phyloP scores from a whole-genome alignment of 2,329 filamentous ascomycete species.

The Aspergillus sojae region DNA sequence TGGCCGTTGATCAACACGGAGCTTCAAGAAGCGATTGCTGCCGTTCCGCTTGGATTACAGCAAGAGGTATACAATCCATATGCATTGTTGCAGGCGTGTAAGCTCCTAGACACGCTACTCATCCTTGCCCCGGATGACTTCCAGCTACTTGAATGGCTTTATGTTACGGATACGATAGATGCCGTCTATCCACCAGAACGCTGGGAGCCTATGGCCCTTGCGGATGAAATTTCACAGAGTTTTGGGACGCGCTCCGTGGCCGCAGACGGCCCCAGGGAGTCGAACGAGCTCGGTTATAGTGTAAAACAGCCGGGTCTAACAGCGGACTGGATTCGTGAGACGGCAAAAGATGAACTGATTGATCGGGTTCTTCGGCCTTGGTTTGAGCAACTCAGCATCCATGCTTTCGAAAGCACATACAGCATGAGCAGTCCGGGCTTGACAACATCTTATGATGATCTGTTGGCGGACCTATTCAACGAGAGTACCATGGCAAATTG shows the following conservation, averaged over 20 bases:
- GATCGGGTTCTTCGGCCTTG: slow-evolving; percentile 82
- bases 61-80: slow-evolving; percentile 77
- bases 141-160: slow-evolving; percentile 97
- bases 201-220: slow-evolving; percentile 72
- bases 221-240: slow-evolving; percentile 81
- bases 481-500: slow-evolving; percentile 62
- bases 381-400: slow-evolving; percentile 88
- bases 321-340: slow-evolving; percentile 54
- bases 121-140: slow-evolving; percentile 91
- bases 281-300: slow-evolving; percentile 32
- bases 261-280: slow-evolving; percentile 28
- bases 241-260: slow-evolving; percentile 56
- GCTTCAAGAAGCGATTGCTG: slow-evolving; percentile 76
- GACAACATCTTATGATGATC: slow-evolving; percentile 62
- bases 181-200: slow-evolving; percentile 79
- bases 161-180: slow-evolving; percentile 94
- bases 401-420: slow-evolving; percentile 90
- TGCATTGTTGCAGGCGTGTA: slow-evolving; percentile 86
- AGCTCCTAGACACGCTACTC: slow-evolving; percentile 86
- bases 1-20: slow-evolving; percentile 92
- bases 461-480: slow-evolving; percentile 78
- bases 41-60: slow-evolving; percentile 69
- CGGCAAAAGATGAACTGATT: slow-evolving; percentile 64
- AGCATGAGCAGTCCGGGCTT: slow-evolving; percentile 73
- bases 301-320: slow-evolving; percentile 46